Conservation (phyloP, 176 grass and related monocot species). For the Aegilops speltoides region DNA sequence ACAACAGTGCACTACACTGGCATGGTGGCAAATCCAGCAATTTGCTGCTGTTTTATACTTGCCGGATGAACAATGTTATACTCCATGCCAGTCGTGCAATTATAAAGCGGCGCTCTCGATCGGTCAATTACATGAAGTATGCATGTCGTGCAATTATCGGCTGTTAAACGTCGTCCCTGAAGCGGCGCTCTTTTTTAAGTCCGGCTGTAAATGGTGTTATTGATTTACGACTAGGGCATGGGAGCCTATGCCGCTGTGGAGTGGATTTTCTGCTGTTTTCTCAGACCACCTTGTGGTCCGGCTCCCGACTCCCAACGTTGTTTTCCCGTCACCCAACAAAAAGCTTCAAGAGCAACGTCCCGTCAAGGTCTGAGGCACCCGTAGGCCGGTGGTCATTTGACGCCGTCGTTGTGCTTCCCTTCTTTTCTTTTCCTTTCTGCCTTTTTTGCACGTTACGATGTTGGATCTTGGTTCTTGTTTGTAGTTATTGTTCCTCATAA, state of each 20-base stretch:
- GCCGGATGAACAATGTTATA: too few relatives aligned
- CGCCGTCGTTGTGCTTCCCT: neutral
- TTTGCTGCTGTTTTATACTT: too few relatives aligned
- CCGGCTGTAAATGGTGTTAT: too few relatives aligned
- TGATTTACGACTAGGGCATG: too few relatives aligned
- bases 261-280: neutral
- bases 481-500: neutral
- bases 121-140: too few relatives aligned
- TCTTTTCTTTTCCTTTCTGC: neutral
- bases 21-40: too few relatives aligned
- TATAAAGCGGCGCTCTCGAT: too few relatives aligned
- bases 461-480: slow-evolving; percentile 35
- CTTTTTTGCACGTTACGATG: slow-evolving; percentile 12
- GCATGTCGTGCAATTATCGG: too few relatives aligned
- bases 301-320: neutral
- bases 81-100: too few relatives aligned
- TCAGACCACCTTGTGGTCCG: neutral
- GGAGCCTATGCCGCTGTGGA: neutral
- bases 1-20: too few relatives aligned
- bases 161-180: too few relatives aligned
- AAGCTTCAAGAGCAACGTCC: neutral
- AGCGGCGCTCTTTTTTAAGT: too few relatives aligned
- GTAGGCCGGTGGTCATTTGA: neutral
- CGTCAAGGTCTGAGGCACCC: neutral
- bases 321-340: neutral